Evolutionary conservation across 2,329 filamentous ascomycete species (phyloP).

Genomic region (Aspergillus thermomutatus): DNA sequence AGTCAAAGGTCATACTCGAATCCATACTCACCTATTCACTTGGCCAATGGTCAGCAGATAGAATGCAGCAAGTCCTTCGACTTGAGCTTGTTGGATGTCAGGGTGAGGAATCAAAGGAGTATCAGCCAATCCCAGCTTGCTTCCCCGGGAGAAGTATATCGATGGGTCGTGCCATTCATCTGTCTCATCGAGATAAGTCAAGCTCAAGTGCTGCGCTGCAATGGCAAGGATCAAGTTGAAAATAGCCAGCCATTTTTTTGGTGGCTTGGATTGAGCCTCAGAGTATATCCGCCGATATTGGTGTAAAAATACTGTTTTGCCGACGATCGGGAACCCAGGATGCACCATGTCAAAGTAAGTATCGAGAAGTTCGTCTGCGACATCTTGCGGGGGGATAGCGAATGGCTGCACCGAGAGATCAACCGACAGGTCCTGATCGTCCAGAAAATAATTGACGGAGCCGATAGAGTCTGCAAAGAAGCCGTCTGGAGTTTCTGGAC

Average conservation of each 20-base stretch:
- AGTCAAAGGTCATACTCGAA: neutral
- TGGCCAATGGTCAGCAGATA: constrained; percentile 36
- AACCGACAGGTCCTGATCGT: neutral
- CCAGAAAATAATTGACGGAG: neutral
- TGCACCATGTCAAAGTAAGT: constrained; percentile 37
- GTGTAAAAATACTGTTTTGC: constrained; percentile 31
- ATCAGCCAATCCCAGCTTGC: constrained; percentile 31
- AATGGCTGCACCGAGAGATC: neutral
- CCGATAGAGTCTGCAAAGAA: neutral
- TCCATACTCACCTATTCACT: constrained; percentile 34
- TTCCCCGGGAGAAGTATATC: constrained; percentile 36
- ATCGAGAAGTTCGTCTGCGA: constrained; percentile 36
- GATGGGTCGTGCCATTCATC: constrained; percentile 29
- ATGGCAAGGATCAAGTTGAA: constrained; percentile 43
- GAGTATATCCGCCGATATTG: constrained; percentile 32
- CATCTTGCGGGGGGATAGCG: neutral
- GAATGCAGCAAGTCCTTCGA: constrained; percentile 34
- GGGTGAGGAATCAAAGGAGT: constrained; percentile 32
- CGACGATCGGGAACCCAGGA: constrained; percentile 39
- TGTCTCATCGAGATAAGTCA: constrained; percentile 28
- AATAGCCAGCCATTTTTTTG: constrained; percentile 37
- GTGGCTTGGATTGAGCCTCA: constrained; percentile 23
- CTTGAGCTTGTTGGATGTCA: constrained; percentile 40
- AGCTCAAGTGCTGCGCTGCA: constrained; percentile 30
- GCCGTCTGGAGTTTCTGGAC: neutral